A percentile compares a stretch with the other conserved stretches of the same genome.
These are phyloP conservation scores for Penicillium maclennaniae DNA, from an alignment of 495 filamentous ascomycete species.

Conservation along the genomic window DNA sequence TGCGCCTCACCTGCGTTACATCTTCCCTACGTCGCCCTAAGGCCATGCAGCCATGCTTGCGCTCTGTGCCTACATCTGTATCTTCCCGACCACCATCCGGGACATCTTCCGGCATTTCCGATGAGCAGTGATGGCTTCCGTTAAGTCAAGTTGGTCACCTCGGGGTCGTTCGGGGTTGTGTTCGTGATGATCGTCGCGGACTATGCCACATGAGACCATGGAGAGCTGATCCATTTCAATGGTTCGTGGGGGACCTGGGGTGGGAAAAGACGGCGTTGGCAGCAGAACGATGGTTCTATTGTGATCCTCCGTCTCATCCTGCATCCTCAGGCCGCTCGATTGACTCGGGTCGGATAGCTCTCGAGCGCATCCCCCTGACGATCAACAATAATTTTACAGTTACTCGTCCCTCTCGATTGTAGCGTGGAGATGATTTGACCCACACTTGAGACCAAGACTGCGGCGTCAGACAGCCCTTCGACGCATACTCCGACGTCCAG, in stretches of 20 bases:
- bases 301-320: background rate
- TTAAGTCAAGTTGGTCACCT: constrained; percentile 9
- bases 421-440: constrained; percentile 8
- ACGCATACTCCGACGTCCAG: constrained; percentile 1
- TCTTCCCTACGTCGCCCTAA: constrained; percentile 12
- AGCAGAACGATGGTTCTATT: constrained; percentile 2
- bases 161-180: background rate
- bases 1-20: constrained; percentile 4
- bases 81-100: no score
- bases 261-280: constrained; percentile 2
- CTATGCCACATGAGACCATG: background rate
- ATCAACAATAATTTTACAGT: background rate
- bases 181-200: constrained; percentile 13
- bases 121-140: constrained; percentile 13
- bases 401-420: constrained; percentile 11
- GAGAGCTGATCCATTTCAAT: constrained; percentile 8
- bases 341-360: background rate
- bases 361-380: constrained; percentile 4
- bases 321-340: background rate
- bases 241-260: constrained; percentile 9
- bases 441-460: background rate
- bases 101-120: constrained; percentile 8
- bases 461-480: constrained; percentile 3
- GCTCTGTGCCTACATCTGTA: constrained; percentile 14
- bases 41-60: constrained; percentile 15